Evolutionary conservation across 768 basidiomycete species (phyloP).

Genomic region (Stropharia rugosoannulata): DNA sequence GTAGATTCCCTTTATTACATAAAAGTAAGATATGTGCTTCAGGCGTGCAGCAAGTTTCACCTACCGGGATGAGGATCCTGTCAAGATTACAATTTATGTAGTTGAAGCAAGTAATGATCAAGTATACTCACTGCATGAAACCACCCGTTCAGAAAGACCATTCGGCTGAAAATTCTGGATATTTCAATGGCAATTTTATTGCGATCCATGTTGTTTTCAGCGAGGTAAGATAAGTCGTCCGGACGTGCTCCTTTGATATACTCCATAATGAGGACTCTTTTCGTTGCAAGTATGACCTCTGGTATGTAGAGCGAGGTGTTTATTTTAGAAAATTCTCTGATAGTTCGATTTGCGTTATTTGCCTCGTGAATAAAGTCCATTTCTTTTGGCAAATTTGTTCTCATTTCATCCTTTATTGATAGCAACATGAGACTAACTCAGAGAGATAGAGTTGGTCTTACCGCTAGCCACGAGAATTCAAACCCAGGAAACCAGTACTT

Average conservation of each 20-base stretch:
- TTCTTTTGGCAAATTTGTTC: constrained; percentile 85
- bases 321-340: constrained; percentile 66
- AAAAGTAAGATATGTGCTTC: neutral
- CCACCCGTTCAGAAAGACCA: constrained; percentile 96
- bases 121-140: constrained; percentile 67
- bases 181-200: constrained; percentile 93
- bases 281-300: constrained; percentile 74
- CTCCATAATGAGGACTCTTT: constrained; percentile 92
- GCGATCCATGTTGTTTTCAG: constrained; percentile 80
- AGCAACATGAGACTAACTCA: constrained; percentile 25
- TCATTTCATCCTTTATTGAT: constrained; percentile 84
- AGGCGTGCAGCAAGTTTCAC: neutral
- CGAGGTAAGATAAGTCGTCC: constrained; percentile 84
- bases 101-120: neutral
- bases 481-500: constrained; percentile 95
- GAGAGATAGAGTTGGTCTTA: constrained; percentile 22
- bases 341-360: constrained; percentile 72
- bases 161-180: constrained; percentile 85
- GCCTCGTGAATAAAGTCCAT: constrained; percentile 96
- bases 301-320: constrained; percentile 88
- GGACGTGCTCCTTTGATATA: constrained; percentile 88
- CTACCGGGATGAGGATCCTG: constrained; percentile 88
- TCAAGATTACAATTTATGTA: neutral
- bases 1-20: constrained; percentile 66
- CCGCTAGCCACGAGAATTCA: constrained; percentile 90